Evolutionary conservation across 768 basidiomycete species (phyloP).

Genomic region (Serpula lacrymans): DNA sequence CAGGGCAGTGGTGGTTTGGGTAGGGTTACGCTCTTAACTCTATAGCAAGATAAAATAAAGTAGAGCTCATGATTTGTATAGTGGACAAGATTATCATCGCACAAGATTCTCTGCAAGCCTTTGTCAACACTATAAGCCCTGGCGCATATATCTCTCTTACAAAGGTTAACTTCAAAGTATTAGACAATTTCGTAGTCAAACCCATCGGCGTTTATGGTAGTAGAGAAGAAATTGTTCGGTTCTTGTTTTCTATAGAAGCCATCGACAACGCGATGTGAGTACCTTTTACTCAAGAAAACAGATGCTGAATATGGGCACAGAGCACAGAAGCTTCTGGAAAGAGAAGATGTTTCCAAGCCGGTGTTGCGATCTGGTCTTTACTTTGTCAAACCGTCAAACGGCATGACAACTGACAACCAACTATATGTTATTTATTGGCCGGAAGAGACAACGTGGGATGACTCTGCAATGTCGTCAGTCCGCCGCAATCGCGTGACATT

Average conservation of each 20-base stretch:
- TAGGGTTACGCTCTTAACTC: constrained; percentile 20
- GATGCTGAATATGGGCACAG: constrained; percentile 2
- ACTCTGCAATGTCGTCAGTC: constrained; percentile 41
- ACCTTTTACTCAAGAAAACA: background rate
- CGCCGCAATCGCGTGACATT: constrained; percentile 55
- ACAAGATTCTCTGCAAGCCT: constrained; percentile 43
- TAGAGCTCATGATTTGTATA: no score
- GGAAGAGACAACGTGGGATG: constrained; percentile 56
- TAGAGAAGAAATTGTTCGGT: constrained; percentile 45
- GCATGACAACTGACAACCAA: constrained; percentile 13
- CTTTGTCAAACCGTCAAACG: constrained; percentile 24
- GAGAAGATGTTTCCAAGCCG: constrained; percentile 10
- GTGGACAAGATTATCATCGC: constrained; percentile 64
- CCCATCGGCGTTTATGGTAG: constrained; percentile 60
- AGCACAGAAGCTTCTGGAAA: constrained; percentile 4
- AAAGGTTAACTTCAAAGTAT: constrained; percentile 50
- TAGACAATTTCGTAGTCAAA: constrained; percentile 44
- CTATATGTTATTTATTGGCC: constrained; percentile 61
- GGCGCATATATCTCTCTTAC: constrained; percentile 53
- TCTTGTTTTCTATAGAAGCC: constrained; percentile 34
- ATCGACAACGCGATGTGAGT: constrained; percentile 42
- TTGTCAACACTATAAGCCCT: constrained; percentile 47
- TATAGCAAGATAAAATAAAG: no score
- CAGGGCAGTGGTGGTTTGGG: constrained; percentile 50
- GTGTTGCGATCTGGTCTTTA: constrained; percentile 51